Conservation (phyloP, 192 early-diverging fungal genomes). For the Dispira parvispora region DNA sequence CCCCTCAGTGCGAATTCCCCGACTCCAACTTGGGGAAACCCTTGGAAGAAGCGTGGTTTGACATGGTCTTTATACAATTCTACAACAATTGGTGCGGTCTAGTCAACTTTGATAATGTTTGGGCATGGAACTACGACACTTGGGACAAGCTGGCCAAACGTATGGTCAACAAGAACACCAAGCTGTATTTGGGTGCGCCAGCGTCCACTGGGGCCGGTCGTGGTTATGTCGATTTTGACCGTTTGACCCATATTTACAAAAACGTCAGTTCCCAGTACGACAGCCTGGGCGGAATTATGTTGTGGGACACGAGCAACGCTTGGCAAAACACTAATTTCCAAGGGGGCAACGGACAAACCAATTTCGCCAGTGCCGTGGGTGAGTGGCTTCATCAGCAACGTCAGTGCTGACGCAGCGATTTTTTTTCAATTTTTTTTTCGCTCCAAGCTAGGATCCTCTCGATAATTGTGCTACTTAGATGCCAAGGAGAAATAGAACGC, state of each 20-base stretch:
- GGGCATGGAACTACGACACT: constrained; percentile 47
- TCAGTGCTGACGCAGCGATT: not conserved
- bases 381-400: not conserved
- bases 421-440: too few relatives aligned
- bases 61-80: constrained; percentile 47
- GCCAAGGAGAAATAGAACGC: too few relatives aligned
- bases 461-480: too few relatives aligned
- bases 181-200: constrained; percentile 44
- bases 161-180: constrained; percentile 38
- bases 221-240: constrained; percentile 33
- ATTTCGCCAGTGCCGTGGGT: constrained; percentile 1
- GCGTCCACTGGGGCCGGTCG: constrained; percentile 36
- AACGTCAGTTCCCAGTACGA: constrained; percentile 28
- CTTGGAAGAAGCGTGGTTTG: constrained; percentile 39
- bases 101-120: constrained; percentile 25
- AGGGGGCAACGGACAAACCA: not conserved
- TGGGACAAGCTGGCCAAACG: constrained; percentile 55
- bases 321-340: constrained; percentile 26
- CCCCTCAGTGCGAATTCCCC: constrained; percentile 44
- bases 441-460: too few relatives aligned
- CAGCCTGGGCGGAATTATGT: constrained; percentile 52
- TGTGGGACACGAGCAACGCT: constrained; percentile 58
- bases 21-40: constrained; percentile 36
- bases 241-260: constrained; percentile 31
- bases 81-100: constrained; percentile 51